Base-by-base conservation (phyloP, 305 asterid genomes). In the Lippia alba region DNA sequence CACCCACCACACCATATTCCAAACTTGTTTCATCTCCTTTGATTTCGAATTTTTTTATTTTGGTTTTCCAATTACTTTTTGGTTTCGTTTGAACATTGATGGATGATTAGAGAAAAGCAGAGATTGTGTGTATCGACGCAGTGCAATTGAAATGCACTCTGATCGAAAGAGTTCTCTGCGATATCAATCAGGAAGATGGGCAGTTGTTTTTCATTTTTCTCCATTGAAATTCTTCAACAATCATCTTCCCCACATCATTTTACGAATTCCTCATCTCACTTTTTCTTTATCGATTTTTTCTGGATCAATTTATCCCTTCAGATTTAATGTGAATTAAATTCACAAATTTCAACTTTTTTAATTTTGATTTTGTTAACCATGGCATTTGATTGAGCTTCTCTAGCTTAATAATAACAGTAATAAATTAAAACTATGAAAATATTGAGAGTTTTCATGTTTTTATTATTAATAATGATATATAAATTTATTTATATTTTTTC, bases 141-240 rank as follows among this genome's bases (percentile, higher is more conserved):
- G 83, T 76, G 86, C 80, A 58, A 33, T 58, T 67, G 30, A 57
- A 69, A 19, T 81, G 86, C 86, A 66, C 81, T 65, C 33, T 76
- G 83, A 33, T 62, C 86, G 86, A 82, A 82, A 82, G 86, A 55
- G 46, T 70, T 82, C 83, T 76, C 83, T 78, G 86, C 83, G 10
- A 82, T 10, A 82, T 36, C 12, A 30, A 70, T 50, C 49, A 75
- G 64, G 81, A 76, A 78, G 83, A 67, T 82, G 86, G 86, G 86
- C 86, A 82, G 86, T 82, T 82, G 86, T 51, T 16, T 73, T 78
- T 76, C 81, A 78, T 45, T 55, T 30, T 64, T 46, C 6, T 75
- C 78, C 74, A 11, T 78, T 75, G 81, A 44, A 78, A 81, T 4
- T 39, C 8, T 36, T 73, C 86, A 79, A 82, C 80, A 82, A 82